These are phyloP conservation scores for Cyberlindnera suaveolens DNA, from an alignment of 805 yeast species.

Conservation along the genomic window DNA sequence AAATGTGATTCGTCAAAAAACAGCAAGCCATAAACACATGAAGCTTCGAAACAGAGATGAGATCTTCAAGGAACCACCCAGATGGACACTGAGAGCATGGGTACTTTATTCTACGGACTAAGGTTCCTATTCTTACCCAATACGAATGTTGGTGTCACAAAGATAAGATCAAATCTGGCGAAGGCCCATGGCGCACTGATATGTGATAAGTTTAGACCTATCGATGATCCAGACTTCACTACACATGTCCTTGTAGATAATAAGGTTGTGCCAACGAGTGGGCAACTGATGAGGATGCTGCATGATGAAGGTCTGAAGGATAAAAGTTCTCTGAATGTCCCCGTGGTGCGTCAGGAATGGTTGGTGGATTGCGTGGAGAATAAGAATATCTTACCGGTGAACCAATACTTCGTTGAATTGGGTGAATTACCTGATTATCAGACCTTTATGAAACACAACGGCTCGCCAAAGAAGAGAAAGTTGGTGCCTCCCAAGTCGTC, in stretches of 20 bases:
- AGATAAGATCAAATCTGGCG: conserved; percentile 14
- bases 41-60: too few relatives aligned
- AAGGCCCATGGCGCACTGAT: conserved; percentile 15
- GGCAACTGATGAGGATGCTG: conserved; percentile 7
- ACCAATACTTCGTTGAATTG: conserved; percentile 9
- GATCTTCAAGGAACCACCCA: too few relatives aligned
- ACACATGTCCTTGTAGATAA: conserved; percentile 19
- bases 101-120: not conserved
- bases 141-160: conserved; percentile 14
- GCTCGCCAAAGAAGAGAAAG: conserved; percentile 1
- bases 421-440: not conserved
- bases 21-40: too few relatives aligned
- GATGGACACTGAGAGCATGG: too few relatives aligned
- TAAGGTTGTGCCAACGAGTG: conserved; percentile 6
- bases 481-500: not conserved
- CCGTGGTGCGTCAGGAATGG: conserved; percentile 18
- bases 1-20: too few relatives aligned
- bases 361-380: conserved; percentile 15
- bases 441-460: conserved; percentile 1
- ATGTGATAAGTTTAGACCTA: conserved; percentile 1
- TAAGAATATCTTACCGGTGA: not conserved
- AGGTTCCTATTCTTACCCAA: conserved; percentile 19
- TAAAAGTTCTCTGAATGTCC: not conserved
- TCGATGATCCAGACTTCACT: conserved; percentile 2
- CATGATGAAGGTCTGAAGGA: conserved; percentile 2